phyloP scores from a whole-genome alignment of 805 yeast genomes.

The Nakazawaea ambrosiae region DNA sequence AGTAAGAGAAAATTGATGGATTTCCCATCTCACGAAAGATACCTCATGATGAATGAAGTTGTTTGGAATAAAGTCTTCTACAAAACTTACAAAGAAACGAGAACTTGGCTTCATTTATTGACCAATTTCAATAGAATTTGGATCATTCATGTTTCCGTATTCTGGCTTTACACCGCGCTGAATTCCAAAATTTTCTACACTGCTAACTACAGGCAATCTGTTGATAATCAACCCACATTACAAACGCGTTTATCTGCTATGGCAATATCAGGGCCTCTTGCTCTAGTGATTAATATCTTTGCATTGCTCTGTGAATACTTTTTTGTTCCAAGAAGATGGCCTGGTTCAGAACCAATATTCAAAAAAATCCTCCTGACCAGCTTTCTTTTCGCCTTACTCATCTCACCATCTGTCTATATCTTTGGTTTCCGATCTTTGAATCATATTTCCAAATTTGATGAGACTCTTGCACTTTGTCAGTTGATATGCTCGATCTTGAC shows the following conservation, averaged over 20 bases:
- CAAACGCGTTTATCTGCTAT: conserved; percentile 50
- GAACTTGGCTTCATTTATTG: conserved; percentile 72
- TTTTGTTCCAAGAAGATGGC: conserved; percentile 68
- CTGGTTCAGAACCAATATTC: conserved; percentile 59
- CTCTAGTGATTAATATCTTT: conserved; percentile 46
- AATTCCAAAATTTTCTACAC: conserved; percentile 69
- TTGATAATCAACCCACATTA: conserved; percentile 54
- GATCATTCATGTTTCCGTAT: conserved; percentile 67
- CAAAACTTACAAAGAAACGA: conserved; percentile 68
- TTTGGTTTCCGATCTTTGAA: conserved; percentile 31
- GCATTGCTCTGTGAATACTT: conserved; percentile 50
- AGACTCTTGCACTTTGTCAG: conserved; percentile 45
- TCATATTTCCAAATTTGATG: conserved; percentile 24
- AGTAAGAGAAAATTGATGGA: conserved; percentile 43
- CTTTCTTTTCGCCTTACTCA: conserved; percentile 34
- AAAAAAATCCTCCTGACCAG: conserved; percentile 38
- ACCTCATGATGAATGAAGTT: conserved; percentile 42
- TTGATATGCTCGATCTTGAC: conserved; percentile 47
- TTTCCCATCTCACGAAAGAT: conserved; percentile 49
- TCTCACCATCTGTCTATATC: conserved; percentile 48
- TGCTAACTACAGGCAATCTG: conserved; percentile 39
- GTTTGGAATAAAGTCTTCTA: conserved; percentile 62
- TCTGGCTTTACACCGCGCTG: conserved; percentile 70
- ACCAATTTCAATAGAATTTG: conserved; percentile 74
- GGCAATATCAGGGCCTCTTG: conserved; percentile 62